phyloP scores from a whole-genome alignment of 2,329 filamentous ascomycete genomes.

The Myrmaecium sp. region DNA sequence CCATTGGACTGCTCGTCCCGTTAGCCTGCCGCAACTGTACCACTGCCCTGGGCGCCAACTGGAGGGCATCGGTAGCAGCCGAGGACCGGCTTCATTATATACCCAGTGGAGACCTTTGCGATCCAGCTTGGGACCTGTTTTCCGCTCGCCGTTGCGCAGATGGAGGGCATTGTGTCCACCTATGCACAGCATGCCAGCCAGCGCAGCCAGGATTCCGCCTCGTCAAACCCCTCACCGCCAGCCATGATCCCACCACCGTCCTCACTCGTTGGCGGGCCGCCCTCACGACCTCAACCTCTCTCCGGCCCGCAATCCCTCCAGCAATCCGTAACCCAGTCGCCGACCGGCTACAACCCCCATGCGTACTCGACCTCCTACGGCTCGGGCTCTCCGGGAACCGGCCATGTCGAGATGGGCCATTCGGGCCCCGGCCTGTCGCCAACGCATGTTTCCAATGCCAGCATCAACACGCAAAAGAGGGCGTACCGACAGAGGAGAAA shows the following conservation, averaged over 20 bases:
- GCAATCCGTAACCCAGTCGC: conserved; percentile 13
- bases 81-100: conserved; percentile 11
- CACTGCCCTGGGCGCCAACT: conserved; percentile 12
- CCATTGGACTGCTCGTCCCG: conserved; percentile 12
- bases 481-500: conserved; percentile 91
- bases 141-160: conserved; percentile 4
- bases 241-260: conserved; percentile 16
- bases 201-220: conserved; percentile 14
- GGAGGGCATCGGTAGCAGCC: conserved; percentile 18
- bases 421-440: conserved; percentile 22
- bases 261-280: conserved; percentile 15
- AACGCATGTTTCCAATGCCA: conserved; percentile 27
- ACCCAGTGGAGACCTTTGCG: conserved; percentile 12
- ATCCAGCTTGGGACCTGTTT: conserved; percentile 5
- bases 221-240: conserved; percentile 17
- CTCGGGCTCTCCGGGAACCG: conserved; percentile 15
- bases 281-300: conserved; percentile 13
- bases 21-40: conserved; percentile 9
- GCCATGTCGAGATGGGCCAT: no score
- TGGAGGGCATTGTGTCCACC: conserved; percentile 8
- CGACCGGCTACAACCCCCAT: conserved; percentile 13
- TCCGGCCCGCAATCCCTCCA: conserved; percentile 11
- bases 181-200: conserved; percentile 5
- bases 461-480: conserved; percentile 63
- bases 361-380: conserved; percentile 14